Evolutionary conservation across 23 red algal species (phyloP), one percentile per base, ranked within the genome.

Genomic region (Cyanidioschyzon merolae): DNA sequence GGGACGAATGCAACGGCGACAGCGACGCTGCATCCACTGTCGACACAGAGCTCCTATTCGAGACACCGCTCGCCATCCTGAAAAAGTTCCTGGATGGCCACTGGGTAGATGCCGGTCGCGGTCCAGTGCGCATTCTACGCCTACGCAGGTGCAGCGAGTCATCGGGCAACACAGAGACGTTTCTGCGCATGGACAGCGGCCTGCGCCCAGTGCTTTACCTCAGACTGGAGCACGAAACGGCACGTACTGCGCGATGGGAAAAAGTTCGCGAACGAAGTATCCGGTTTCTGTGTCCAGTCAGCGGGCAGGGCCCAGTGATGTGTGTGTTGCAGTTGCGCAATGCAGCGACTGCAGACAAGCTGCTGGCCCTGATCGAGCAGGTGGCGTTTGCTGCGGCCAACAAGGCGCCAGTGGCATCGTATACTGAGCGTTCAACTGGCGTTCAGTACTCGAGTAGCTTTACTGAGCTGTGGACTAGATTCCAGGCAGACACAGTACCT

Each of bases 51-150:
- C 12, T 54, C 21, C 45, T 71, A 3, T 71, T 32, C 63, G 32
- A 35, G 7, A 71, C 16, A 3, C 63, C 63, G 63, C 32, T 71
- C n/a, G 63, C 32, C 12, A 71, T 71, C 30, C 32, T 71, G 63
- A 71, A 71, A 71, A 71, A 25, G 29, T 71, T 71, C 63, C 7
- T 27, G 63, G 63, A 71, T 35, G 63, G 63, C 63, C n/a, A 71
- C n/a, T 71, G 63, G 63, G n/a, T 25, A 32, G 63, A 71, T 27
- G 63, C 32, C 29, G 63, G 63, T 7, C 63, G 63, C 12, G 63
- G 63, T 71, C 63, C 63, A 35, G 21, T 71, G 63, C 63, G 63
- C 7, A 32, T 71, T 35, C 2, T 71, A 21, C 45, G 45, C 63
- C 21, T 35, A 7, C 12, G 3, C 63, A 57, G 15, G 15, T 12